Conservation (phyloP, 2,329 filamentous ascomycete species). For the Stemphylium lycopersici region DNA sequence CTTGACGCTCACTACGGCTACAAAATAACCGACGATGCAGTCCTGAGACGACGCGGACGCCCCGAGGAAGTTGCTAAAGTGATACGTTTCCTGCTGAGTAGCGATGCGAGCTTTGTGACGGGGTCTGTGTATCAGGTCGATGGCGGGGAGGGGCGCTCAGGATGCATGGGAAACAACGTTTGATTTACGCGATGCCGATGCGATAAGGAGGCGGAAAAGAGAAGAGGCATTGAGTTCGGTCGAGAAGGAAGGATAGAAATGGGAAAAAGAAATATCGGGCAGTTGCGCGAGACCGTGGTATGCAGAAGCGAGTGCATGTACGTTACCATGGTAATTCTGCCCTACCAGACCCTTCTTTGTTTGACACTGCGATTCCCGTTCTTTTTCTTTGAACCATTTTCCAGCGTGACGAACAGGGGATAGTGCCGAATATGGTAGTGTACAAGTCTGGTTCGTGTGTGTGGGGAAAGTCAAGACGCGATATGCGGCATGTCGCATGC, state of each 20-base stretch:
- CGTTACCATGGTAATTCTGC: too few species aligned
- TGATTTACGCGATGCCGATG: too few species aligned
- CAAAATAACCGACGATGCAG: constrained; percentile 14
- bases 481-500: neutral
- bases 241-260: neutral
- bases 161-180: neutral
- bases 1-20: constrained; percentile 1
- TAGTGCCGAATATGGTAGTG: too few species aligned
- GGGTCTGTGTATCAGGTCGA: constrained; percentile 27
- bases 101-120: constrained; percentile 25
- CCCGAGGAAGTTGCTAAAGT: constrained; percentile 25
- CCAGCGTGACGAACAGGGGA: too few species aligned
- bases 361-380: too few species aligned
- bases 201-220: neutral
- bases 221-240: neutral
- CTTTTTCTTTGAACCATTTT: too few species aligned
- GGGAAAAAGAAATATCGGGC: neutral
- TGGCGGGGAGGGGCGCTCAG: constrained; percentile 22
- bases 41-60: constrained; percentile 15
- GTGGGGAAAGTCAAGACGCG: neutral
- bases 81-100: constrained; percentile 22
- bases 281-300: neutral
- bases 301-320: neutral
- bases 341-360: too few species aligned
- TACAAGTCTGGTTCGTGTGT: neutral